A percentile compares a stretch with the other conserved stretches of the same genome.
These are phyloP conservation scores for Colletotrichum limetticola DNA, from an alignment of 2,329 filamentous ascomycete species.

Conservation along the genomic window DNA sequence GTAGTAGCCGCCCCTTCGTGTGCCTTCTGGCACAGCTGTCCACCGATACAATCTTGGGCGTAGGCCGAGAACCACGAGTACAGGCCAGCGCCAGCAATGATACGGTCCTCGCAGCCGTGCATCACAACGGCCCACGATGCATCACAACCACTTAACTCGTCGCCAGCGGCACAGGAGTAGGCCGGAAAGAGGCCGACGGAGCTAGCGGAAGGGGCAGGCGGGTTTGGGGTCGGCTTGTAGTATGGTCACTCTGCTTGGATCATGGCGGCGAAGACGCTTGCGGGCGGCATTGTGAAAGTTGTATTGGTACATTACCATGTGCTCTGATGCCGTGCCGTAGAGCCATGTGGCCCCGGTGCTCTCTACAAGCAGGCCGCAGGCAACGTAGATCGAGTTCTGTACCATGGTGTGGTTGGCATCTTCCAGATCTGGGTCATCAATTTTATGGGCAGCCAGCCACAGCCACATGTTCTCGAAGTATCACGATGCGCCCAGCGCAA, in stretches of 20 bases:
- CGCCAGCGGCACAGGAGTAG: constrained; percentile 31
- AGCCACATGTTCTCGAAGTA: constrained; percentile 69
- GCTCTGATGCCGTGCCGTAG: constrained; percentile 60
- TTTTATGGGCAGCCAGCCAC: constrained; percentile 75
- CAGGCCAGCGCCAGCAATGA: constrained; percentile 39
- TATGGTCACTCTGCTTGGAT: constrained; percentile 77
- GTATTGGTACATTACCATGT: constrained; percentile 63
- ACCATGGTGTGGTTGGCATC: constrained; percentile 69
- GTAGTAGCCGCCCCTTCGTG: constrained; percentile 40
- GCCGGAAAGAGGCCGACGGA: constrained; percentile 4
- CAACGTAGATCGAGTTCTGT: constrained; percentile 47
- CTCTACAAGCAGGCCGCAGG: constrained; percentile 50
- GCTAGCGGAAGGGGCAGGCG: constrained; percentile 36
- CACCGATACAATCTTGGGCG: constrained; percentile 34
- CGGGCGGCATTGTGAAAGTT: constrained; percentile 57
- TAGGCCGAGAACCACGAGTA: constrained; percentile 42
- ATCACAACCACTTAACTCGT: constrained; percentile 36
- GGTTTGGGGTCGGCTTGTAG: constrained; percentile 56
- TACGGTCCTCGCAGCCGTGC: constrained; percentile 11
- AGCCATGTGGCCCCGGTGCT: constrained; percentile 45
- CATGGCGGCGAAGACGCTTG: constrained; percentile 65
- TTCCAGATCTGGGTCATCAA: constrained; percentile 37
- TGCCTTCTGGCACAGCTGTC: constrained; percentile 39
- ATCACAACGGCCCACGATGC: constrained; percentile 40
- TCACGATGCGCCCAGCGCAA: constrained; percentile 58